These are phyloP conservation scores for Taphrina flavorubra DNA, from an alignment of 1,139 yeast species.

Conservation along the genomic window DNA sequence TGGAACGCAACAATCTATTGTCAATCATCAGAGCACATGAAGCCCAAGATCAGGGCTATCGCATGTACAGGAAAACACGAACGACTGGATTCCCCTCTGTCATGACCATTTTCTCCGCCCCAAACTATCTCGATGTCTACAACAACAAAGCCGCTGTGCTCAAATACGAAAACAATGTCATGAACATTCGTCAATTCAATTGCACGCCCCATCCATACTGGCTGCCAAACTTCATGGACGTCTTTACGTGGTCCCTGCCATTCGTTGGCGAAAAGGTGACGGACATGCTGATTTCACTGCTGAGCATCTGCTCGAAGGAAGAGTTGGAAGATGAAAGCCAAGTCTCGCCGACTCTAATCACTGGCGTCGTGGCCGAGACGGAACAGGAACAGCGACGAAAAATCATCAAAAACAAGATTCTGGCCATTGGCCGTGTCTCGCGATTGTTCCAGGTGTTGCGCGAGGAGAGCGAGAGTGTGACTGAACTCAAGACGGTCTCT, in stretches of 20 bases:
- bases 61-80: constrained; percentile 87
- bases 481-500: constrained; percentile 72
- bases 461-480: constrained; percentile 87
- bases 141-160: constrained; percentile 95
- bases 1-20: constrained; percentile 77
- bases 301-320: constrained; percentile 93
- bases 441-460: constrained; percentile 90
- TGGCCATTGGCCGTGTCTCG: constrained; percentile 93
- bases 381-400: constrained; percentile 57
- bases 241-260: constrained; percentile 95
- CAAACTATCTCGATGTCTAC: constrained; percentile 90
- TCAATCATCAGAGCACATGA: constrained; percentile 94
- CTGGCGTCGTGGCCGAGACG: constrained; percentile 44
- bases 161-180: constrained; percentile 79
- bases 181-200: constrained; percentile 92
- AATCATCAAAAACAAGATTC: constrained; percentile 81
- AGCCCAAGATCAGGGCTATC: constrained; percentile 90
- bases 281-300: constrained; percentile 86
- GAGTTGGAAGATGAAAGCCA: constrained; percentile 74
- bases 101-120: constrained; percentile 92
- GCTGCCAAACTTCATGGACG: constrained; percentile 97
- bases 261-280: constrained; percentile 96
- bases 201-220: constrained; percentile 95
- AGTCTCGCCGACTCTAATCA: constrained; percentile 41
- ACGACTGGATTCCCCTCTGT: constrained; percentile 92